A percentile compares a stretch with the other conserved stretches of the same genome.
phyloP scores from a whole-genome alignment of 2,329 filamentous ascomycete genomes.

The Sporothrix brasiliensis region DNA sequence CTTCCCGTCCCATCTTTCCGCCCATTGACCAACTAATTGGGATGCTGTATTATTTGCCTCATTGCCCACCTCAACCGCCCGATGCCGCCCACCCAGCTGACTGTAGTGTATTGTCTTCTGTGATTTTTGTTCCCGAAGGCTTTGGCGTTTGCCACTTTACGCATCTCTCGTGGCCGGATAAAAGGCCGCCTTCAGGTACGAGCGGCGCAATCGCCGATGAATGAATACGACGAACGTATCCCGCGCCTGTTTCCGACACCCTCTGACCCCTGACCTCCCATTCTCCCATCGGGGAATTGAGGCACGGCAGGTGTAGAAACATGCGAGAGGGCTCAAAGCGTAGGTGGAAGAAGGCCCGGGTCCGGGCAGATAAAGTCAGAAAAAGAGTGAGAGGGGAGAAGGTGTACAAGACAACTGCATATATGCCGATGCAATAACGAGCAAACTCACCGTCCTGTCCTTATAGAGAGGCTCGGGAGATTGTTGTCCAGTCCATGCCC shows the following conservation, averaged over 20 bases:
- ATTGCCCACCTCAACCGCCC: not conserved
- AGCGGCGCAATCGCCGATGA: not conserved
- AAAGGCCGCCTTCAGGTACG: slow-evolving; percentile 12
- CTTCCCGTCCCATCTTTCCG: not conserved
- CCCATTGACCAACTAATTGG: slow-evolving; percentile 30
- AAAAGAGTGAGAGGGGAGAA: not conserved
- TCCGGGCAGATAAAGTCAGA: not conserved
- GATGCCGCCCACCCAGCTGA: not conserved
- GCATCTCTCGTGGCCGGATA: slow-evolving; percentile 27
- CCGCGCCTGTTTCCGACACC: not conserved
- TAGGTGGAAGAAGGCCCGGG: slow-evolving; percentile 1
- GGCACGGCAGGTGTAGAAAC: not conserved
- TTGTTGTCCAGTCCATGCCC: not conserved
- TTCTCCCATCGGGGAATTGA: not conserved
- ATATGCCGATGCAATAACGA: slow-evolving; percentile 15
- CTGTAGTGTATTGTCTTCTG: not conserved
- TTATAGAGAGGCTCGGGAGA: slow-evolving; percentile 13
- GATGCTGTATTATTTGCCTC: slow-evolving; percentile 14
- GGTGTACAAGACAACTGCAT: not conserved
- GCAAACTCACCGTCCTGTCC: not conserved
- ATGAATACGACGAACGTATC: not conserved
- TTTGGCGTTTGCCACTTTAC: slow-evolving; percentile 5
- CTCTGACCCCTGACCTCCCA: not conserved
- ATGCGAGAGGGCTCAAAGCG: not conserved
- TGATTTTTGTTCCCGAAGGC: not conserved